Conservation (phyloP, 495 filamentous ascomycete species). For the Trichoderma virens region DNA sequence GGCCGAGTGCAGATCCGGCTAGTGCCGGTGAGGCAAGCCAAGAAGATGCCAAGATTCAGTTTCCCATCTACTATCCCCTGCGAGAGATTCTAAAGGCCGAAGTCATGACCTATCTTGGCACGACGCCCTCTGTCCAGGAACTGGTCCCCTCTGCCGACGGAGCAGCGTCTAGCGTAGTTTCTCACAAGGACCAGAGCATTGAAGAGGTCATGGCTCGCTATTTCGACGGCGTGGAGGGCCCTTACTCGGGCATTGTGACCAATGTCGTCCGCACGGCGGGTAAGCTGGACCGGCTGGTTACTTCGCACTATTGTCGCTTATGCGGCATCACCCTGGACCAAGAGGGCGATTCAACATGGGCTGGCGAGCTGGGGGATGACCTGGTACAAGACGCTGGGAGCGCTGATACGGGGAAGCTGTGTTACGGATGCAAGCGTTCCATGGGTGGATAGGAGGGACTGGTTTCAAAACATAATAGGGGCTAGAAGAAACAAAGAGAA, state of each 20-base stretch:
- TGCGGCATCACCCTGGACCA: constrained; percentile 44
- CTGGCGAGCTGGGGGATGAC: constrained; percentile 36
- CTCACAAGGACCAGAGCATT: constrained; percentile 72
- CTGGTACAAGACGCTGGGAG: constrained; percentile 6
- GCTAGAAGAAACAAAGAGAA: not conserved
- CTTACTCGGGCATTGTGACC: constrained; percentile 84
- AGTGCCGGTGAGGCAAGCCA: not conserved
- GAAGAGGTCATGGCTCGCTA: constrained; percentile 86
- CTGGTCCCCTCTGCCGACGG: constrained; percentile 9
- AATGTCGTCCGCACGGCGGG: constrained; percentile 86
- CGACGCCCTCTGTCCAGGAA: constrained; percentile 30
- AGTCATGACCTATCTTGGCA: constrained; percentile 51
- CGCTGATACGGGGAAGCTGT: constrained; percentile 22
- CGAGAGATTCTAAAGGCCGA: constrained; percentile 80
- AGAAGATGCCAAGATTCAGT: not conserved
- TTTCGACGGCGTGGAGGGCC: constrained; percentile 76
- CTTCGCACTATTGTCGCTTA: constrained; percentile 33
- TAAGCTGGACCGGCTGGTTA: constrained; percentile 49
- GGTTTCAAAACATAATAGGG: not conserved
- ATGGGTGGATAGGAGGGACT: constrained; percentile 23
- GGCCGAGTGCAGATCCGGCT: constrained; percentile 12
- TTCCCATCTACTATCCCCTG: constrained; percentile 33
- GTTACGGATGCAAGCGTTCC: constrained; percentile 48
- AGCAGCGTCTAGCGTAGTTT: constrained; percentile 36
- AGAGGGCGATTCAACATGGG: constrained; percentile 40